Evolutionary conservation across 345 rosid genomes (phyloP), one percentile per base, ranked within the genome.

Genomic region (Schrenkiella parvula): DNA sequence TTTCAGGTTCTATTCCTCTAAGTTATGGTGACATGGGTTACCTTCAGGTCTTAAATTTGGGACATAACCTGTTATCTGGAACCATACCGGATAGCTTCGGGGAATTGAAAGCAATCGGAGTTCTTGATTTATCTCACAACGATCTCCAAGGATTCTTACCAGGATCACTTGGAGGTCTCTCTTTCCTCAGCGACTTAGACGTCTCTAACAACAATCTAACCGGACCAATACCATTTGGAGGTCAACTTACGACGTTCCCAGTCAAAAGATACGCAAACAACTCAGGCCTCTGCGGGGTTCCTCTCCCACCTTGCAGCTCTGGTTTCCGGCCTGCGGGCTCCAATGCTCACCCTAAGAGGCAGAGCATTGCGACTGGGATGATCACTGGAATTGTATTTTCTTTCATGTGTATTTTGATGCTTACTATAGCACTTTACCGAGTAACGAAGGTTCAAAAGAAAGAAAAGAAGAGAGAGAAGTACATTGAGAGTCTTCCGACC

Each of bases 21-120:
- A 78, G 79, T 21, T 86, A 83, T 59, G 98, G 97, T 58, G 57
- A 74, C 2, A 77, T 90, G 89, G 74, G 14, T 34, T 90, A 84
- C 70, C 81, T 93, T 80, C 97, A 85, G 78, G 98, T 93, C 76
- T 84, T 93, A 80, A 90, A 93, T 78, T 70, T 93, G 70, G 98
- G 98, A 41, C 98, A 93, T 80, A 93, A 93, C 79, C 53, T 31
- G 51, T 80, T 93, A 43, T 76, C 78, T 0, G 98, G 98, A 48
- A 57, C 50, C 17, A 90, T 93, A 74, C 96, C 98, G 0, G 84
- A 79, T 55, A 88, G 87, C 57, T 86, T 89, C 3, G 98, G 98
- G 47, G 90, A 81, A 42, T 57, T 90, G 56, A 93, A 82, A 74
- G 81, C 56, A 13, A 53, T 93, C n/a, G 98, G 98, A 8, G 98